These are phyloP conservation scores for Fusarium liriodendri DNA, from an alignment of 2,329 filamentous ascomycete genomes.

Conservation along the genomic window DNA sequence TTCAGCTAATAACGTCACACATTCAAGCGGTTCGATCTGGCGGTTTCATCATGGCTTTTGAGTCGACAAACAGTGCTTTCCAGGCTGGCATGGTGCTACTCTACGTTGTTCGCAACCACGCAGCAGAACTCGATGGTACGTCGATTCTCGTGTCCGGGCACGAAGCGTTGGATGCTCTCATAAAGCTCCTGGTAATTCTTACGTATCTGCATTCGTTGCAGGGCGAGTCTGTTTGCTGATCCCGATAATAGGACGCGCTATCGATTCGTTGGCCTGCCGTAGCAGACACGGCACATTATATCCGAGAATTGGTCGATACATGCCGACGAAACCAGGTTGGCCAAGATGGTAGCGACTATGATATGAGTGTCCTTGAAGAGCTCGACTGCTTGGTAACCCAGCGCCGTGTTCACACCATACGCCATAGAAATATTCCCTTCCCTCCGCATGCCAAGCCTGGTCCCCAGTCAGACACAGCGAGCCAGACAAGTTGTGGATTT, in stretches of 20 bases:
- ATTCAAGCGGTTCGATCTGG: background rate
- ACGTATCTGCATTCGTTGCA: background rate
- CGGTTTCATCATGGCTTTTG: background rate
- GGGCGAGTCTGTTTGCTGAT: background rate
- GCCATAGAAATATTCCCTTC: background rate
- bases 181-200: background rate
- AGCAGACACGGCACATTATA: background rate
- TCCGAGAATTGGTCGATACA: background rate
- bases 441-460: background rate
- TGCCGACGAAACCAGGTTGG: background rate
- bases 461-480: background rate
- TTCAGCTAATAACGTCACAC: background rate
- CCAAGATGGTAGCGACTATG: background rate
- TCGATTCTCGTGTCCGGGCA: background rate
- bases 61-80: background rate
- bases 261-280: background rate
- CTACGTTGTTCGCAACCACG: background rate
- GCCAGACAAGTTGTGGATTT: background rate
- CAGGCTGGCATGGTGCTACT: background rate
- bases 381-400: background rate
- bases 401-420: background rate
- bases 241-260: background rate
- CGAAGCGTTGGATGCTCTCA: background rate
- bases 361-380: background rate
- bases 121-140: background rate